Base-by-base conservation (phyloP, 1,284 basidiomycete genomes). In the Pyrrhoderma lamaoense region DNA sequence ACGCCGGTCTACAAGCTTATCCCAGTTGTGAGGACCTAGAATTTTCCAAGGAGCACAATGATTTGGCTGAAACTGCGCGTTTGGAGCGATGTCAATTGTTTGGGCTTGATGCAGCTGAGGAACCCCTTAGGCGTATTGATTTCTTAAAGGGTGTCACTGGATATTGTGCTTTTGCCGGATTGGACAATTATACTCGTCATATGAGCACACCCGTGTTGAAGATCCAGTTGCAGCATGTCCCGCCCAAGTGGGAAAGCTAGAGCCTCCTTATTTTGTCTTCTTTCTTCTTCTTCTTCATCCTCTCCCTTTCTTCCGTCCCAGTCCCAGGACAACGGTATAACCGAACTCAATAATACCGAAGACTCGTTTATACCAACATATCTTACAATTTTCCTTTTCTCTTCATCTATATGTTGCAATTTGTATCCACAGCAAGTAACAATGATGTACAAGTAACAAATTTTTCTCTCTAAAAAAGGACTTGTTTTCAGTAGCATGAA, bases 101-200 rank as follows among this genome's bases (percentile, higher is more conserved):
- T 23, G 45, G 45, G 11, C 45, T 52, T 19, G 39, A 52, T 34
- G 34, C 8, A 19, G 4, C 3, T 23, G 22, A 9, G 2, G 51
- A 52, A 21, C 51, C 51, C 11, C 18, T 52, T 7, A 40, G 51
- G 16, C 46, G 51, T 36, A 52, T 52, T 19, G 51, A 52, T 25
- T 52, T 47, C 47, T 16, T 52, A 27, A 52, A 47, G 34, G 51
- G 51, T 14, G 51, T 52, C 14, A 39, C 35, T 8, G 51, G 51
- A 7, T 46, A 8, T n/a, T 52, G 51, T 36, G 51, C 45, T 8
- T 52, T 52, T 42, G 51, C 38, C 14, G 51, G 51, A 11, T 23
- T 52, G 18, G 44, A 46, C 13, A 40, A 40, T 3, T 52, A 52
- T 22, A 27, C 40, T 34, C 51, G 51, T 5, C 51, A 52, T 43